phyloP scores from a whole-genome alignment of 371 early-diverging fungal genomes.

The Choanephora cucurbitarum region DNA sequence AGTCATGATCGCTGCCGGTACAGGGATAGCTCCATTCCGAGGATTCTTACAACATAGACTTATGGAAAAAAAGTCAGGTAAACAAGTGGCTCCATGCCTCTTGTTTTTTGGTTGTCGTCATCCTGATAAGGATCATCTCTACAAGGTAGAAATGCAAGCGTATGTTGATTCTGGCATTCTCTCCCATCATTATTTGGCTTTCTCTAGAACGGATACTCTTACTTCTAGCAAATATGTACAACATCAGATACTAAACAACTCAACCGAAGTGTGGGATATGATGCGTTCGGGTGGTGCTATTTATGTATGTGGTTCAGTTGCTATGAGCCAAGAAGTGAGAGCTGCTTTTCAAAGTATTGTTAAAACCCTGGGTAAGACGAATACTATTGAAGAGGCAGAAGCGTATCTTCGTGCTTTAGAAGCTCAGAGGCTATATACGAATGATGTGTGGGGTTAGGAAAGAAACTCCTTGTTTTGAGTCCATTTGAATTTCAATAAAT shows the following conservation, averaged over 20 bases:
- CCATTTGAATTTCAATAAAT: no score
- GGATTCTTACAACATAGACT: constrained; percentile 63
- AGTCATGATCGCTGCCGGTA: constrained; percentile 67
- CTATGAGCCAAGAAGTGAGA: constrained; percentile 49
- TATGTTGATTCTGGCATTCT: constrained; percentile 54
- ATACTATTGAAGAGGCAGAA: constrained; percentile 32
- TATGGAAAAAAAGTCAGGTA: constrained; percentile 21
- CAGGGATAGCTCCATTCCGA: constrained; percentile 89
- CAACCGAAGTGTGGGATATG: constrained; percentile 31
- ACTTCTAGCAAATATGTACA: constrained; percentile 41
- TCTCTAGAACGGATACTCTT: constrained; percentile 50
- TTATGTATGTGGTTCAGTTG: constrained; percentile 43
- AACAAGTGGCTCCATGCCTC: constrained; percentile 21
- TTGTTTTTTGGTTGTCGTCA: constrained; percentile 86
- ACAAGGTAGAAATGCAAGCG: constrained; percentile 60
- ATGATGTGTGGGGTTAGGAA: constrained; percentile 51
- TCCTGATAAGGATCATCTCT: constrained; percentile 70
- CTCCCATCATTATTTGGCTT: constrained; percentile 60
- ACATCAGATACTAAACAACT: constrained; percentile 40
- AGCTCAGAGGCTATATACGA: constrained; percentile 31
- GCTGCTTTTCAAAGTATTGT: constrained; percentile 29
- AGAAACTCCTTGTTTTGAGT: neutral
- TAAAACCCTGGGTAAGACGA: constrained; percentile 32
- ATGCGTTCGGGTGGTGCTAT: constrained; percentile 27
- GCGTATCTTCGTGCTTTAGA: constrained; percentile 19